Percentiles rank a stretch among this genome's conserved stretches.
phyloP scores from a whole-genome alignment of 495 filamentous ascomycete genomes.

The Xanthoparmelia taractica region DNA sequence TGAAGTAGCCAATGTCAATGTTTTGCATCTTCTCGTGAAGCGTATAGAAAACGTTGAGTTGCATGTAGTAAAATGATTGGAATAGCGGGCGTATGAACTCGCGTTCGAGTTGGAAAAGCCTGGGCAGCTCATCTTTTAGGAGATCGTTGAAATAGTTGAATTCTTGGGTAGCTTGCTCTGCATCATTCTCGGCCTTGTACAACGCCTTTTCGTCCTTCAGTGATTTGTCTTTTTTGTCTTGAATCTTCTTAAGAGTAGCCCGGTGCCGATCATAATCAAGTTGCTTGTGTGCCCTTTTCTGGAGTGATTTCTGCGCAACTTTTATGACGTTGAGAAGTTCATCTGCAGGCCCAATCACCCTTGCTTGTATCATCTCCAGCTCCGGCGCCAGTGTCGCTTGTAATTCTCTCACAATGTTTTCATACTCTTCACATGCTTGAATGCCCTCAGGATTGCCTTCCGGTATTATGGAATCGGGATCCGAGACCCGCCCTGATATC shows the following conservation, averaged over 20 bases:
- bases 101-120: slow-evolving; percentile 83
- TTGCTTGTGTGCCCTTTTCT: slow-evolving; percentile 95
- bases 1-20: slow-evolving; percentile 95
- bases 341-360: slow-evolving; percentile 88
- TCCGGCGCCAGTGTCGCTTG: slow-evolving; percentile 84
- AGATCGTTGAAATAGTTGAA: slow-evolving; percentile 96
- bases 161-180: slow-evolving; percentile 87
- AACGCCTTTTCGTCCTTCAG: slow-evolving; percentile 95
- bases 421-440: slow-evolving; percentile 91
- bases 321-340: slow-evolving; percentile 94
- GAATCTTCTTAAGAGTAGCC: slow-evolving; percentile 77
- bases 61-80: slow-evolving; percentile 99
- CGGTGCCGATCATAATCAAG: slow-evolving; percentile 89
- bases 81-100: slow-evolving; percentile 97
- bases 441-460: slow-evolving; percentile 95
- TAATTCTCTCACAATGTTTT: slow-evolving; percentile 81
- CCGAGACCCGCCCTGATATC: slow-evolving; percentile 90
- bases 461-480: slow-evolving; percentile 70
- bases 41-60: slow-evolving; percentile 98
- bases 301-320: slow-evolving; percentile 76
- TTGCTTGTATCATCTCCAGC: slow-evolving; percentile 92
- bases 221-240: slow-evolving; percentile 95
- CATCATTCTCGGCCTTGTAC: slow-evolving; percentile 90
- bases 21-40: slow-evolving; percentile 95
- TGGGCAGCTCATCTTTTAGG: slow-evolving; percentile 89